Percentiles rank a stretch among this genome's conserved stretches.
Evolutionary conservation across 305 asterid species (phyloP).

Genomic region (Rubia tinctorum): DNA sequence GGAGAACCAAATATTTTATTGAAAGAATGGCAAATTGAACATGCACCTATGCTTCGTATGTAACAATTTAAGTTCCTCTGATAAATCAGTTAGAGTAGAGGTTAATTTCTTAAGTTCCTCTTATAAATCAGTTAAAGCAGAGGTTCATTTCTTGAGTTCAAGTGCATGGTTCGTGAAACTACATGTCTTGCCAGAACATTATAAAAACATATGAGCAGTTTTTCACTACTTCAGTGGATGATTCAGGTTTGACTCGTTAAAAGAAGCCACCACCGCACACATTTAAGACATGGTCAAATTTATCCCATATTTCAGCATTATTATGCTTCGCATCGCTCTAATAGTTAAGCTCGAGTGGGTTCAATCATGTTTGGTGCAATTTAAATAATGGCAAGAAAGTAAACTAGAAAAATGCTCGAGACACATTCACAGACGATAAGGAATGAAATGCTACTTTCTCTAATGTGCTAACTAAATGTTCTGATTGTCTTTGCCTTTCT

Average conservation of each 20-base stretch:
- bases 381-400: too few species aligned
- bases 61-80: slow-evolving; percentile 82
- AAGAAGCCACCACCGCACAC: slow-evolving; percentile 33
- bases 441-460: neutral
- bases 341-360: neutral
- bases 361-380: too few species aligned
- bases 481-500: neutral
- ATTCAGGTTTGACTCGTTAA: slow-evolving; percentile 28
- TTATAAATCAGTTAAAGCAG: slow-evolving; percentile 65
- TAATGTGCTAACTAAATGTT: neutral
- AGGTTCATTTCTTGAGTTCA: slow-evolving; percentile 39
- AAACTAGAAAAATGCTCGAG: neutral
- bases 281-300: slow-evolving; percentile 41
- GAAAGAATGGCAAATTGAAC: slow-evolving; percentile 71
- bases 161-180: neutral
- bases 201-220: slow-evolving; percentile 16
- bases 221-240: slow-evolving; percentile 20
- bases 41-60: slow-evolving; percentile 77
- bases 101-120: slow-evolving; percentile 97
- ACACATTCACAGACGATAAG: neutral
- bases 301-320: slow-evolving; percentile 35
- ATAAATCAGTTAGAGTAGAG: slow-evolving; percentile 72
- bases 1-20: slow-evolving; percentile 16
- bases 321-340: neutral
- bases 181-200: neutral